Evolutionary conservation across 106 monocot species (phyloP).

Genomic region (Agapanthus africanus): DNA sequence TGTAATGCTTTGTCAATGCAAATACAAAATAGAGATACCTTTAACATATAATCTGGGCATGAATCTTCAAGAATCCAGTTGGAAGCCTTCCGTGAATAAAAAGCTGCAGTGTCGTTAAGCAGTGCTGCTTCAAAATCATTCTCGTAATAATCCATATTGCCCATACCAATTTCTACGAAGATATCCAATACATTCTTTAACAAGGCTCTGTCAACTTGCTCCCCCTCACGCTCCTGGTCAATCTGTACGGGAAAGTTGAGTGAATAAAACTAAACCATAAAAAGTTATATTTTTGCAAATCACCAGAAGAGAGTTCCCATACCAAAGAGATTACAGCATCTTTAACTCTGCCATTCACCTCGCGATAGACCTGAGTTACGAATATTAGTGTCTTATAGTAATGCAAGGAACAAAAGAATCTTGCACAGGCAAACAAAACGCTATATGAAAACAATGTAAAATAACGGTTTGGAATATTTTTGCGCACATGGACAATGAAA

Average conservation of each 20-base stretch:
- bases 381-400: background rate
- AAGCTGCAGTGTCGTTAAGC: conserved; percentile 54
- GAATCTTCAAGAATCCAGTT: conserved; percentile 81
- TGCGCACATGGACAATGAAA: too few relatives aligned
- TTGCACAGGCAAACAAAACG: background rate
- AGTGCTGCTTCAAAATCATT: conserved; percentile 73
- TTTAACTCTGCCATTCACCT: conserved; percentile 51
- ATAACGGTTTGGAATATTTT: too few relatives aligned
- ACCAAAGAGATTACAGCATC: conserved; percentile 77
- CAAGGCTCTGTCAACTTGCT: conserved; percentile 80
- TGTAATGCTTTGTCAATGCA: too few relatives aligned
- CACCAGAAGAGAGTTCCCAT: conserved; percentile 8
- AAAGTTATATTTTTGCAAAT: background rate
- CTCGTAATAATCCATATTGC: conserved; percentile 63
- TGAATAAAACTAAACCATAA: background rate
- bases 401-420: background rate
- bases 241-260: conserved; percentile 37
- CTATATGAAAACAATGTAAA: background rate
- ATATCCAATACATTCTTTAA: conserved; percentile 82
- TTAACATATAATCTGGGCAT: conserved; percentile 87
- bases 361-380: conserved; percentile 49
- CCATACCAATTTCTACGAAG: conserved; percentile 86
- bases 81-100: conserved; percentile 77
- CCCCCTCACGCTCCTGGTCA: conserved; percentile 83
- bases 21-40: conserved; percentile 38